Base-by-base conservation (phyloP, 2,329 filamentous ascomycete species). In the Aspergillus novoparasiticus region DNA sequence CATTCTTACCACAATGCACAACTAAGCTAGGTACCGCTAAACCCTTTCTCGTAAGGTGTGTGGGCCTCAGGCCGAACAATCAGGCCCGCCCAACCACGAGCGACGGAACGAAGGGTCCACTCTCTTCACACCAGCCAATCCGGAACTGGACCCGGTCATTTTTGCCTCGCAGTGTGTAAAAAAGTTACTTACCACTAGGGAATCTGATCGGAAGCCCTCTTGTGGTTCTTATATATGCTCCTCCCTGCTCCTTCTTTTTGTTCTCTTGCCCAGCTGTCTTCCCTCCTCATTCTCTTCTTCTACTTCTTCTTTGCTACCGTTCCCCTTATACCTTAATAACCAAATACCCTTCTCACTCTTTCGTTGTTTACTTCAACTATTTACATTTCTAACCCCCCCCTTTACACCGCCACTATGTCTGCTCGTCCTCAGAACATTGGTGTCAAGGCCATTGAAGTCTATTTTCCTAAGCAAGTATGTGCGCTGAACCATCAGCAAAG, bases 381-480 rank as follows among this genome's bases (percentile, higher is more conserved):
- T 54, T 61, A 58, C 64, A 21, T 23, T 61, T 64, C 48, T 64
- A 41, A 28, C 39, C 28, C 53, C 36, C 32, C 56, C 58, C 12
- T n/a, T 48, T 64, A 68, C 67, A 67, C 70, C 66, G 65, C 68
- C 72, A 80, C 68, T 70, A 94, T 93, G 90, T 86, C 90, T 76
- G 79, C 89, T 72, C 89, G 90, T 81, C 90, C 92, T 69, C 88
- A 93, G 81, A 94, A 94, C 83, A 90, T 95, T 80, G 92, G 92
- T 86, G 93, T 95, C 79, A 94, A 95, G 85, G 92, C 91, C 90
- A 92, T 95, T 80, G 92, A 95, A 79, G 87, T 95, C 77, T 95
- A 95, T 81, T 92, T 93, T 77, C 92, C 92, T 69, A 91, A 86
- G 79, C 92, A 94, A 88, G 92, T 94, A 81, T 68, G 88, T 81